Percentiles rank a stretch among this genome's conserved stretches.
Evolutionary conservation across 2,329 filamentous ascomycete species (phyloP).

Genomic region (Colletotrichum filicis): DNA sequence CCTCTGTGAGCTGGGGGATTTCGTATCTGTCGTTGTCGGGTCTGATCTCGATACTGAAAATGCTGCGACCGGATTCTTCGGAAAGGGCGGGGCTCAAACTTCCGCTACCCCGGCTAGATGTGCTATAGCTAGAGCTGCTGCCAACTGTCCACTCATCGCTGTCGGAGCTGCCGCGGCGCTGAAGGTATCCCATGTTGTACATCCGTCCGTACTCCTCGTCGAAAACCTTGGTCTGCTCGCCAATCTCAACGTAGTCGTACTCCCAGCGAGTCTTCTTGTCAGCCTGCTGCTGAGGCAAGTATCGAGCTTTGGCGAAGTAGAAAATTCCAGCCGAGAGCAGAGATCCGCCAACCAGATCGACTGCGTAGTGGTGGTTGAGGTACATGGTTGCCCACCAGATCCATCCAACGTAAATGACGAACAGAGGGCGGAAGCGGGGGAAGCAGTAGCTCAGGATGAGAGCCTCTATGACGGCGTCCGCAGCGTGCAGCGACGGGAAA

Average conservation of each 20-base stretch:
- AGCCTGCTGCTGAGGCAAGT: slow-evolving; percentile 82
- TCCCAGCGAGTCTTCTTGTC: slow-evolving; percentile 94
- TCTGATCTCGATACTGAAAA: slow-evolving; percentile 46
- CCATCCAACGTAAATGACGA: slow-evolving; percentile 88
- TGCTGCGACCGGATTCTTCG: slow-evolving; percentile 45
- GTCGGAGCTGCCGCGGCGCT: slow-evolving; percentile 59
- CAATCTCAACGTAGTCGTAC: slow-evolving; percentile 91
- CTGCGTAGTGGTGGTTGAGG: slow-evolving; percentile 94
- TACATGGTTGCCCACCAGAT: slow-evolving; percentile 99
- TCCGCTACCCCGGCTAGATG: slow-evolving; percentile 44
- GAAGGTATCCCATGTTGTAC: slow-evolving; percentile 59
- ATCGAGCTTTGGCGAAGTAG: slow-evolving; percentile 83
- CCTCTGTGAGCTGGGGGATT: slow-evolving; percentile 53
- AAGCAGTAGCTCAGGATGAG: slow-evolving; percentile 95
- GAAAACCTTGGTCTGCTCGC: slow-evolving; percentile 63
- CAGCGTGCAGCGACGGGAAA: slow-evolving; percentile 93
- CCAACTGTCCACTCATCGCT: slow-evolving; percentile 93
- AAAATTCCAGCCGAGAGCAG: slow-evolving; percentile 82
- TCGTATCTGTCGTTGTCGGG: slow-evolving; percentile 49
- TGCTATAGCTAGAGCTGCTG: slow-evolving; percentile 79
- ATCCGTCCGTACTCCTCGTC: slow-evolving; percentile 61
- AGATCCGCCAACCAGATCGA: slow-evolving; percentile 89
- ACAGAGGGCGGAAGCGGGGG: slow-evolving; percentile 82
- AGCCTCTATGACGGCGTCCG: slow-evolving; percentile 87
- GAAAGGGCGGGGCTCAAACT: slow-evolving; percentile 60